phyloP scores from a whole-genome alignment of 768 basidiomycete species.

The Rickenella mellea region DNA sequence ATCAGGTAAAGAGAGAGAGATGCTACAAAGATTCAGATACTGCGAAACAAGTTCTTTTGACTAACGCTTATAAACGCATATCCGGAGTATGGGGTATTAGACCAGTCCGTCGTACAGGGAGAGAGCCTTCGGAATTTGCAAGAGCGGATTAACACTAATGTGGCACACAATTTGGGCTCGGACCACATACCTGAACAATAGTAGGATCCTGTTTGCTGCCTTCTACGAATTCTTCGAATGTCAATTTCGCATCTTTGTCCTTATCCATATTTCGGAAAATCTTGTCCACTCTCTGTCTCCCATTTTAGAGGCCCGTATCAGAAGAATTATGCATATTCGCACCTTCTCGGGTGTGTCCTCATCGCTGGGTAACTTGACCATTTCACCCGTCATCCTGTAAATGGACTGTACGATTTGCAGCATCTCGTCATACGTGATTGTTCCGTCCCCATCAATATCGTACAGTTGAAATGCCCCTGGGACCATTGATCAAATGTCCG shows the following conservation, averaged over 20 bases:
- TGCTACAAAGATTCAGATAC: background rate
- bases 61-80: conserved; percentile 1
- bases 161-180: background rate
- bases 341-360: conserved; percentile 99
- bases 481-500: conserved; percentile 4
- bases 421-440: conserved; percentile 99
- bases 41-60: background rate
- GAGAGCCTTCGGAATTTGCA: conserved; percentile 50
- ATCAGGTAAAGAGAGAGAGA: no score
- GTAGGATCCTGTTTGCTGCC: conserved; percentile 99
- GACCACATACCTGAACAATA: conserved; percentile 76
- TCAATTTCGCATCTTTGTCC: conserved; percentile 87
- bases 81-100: conserved; percentile 26
- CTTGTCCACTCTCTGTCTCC: conserved; percentile 85
- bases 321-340: conserved; percentile 11
- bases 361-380: conserved; percentile 96
- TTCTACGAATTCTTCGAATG: conserved; percentile 96
- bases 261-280: conserved; percentile 97
- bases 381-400: conserved; percentile 99
- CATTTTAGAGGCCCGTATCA: background rate
- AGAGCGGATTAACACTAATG: conserved; percentile 8
- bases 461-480: conserved; percentile 99
- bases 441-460: conserved; percentile 97
- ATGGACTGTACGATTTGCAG: conserved; percentile 95
- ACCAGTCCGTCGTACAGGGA: conserved; percentile 94